These are phyloP conservation scores for Handroanthus guayacan DNA, from an alignment of 257 asterid species.

Conservation along the genomic window DNA sequence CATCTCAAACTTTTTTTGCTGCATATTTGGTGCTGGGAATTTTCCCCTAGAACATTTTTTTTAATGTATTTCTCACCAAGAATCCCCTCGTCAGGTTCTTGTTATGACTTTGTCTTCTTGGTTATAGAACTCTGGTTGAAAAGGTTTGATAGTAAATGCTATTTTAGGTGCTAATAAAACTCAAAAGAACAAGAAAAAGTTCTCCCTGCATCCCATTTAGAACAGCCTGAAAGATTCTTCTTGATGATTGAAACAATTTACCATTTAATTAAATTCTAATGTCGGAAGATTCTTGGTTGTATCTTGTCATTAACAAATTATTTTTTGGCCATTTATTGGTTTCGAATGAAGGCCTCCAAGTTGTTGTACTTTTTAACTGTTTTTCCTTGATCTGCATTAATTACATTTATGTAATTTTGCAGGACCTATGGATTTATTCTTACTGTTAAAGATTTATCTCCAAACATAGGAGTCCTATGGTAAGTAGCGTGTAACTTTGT, in stretches of 20 bases:
- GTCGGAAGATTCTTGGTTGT: slow-evolving; percentile 7
- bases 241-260: slow-evolving; percentile 26
- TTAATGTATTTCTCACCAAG: slow-evolving; percentile 3
- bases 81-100: background rate
- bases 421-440: slow-evolving; percentile 97
- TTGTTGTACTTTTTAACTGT: slow-evolving; percentile 30
- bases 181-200: background rate
- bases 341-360: slow-evolving; percentile 19
- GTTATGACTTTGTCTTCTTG: background rate
- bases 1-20: background rate
- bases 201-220: background rate
- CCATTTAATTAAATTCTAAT: background rate
- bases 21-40: slow-evolving; percentile 10
- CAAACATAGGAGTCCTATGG: slow-evolving; percentile 96
- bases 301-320: background rate
- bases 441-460: slow-evolving; percentile 87
- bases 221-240: background rate
- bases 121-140: slow-evolving; percentile 19
- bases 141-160: background rate
- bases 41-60: background rate
- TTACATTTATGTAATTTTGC: slow-evolving; percentile 43
- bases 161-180: background rate
- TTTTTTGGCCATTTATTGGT: slow-evolving; percentile 19
- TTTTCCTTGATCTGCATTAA: slow-evolving; percentile 30
- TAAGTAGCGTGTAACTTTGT: slow-evolving; percentile 43